Evolutionary conservation across 1,284 basidiomycete species (phyloP).

Genomic region (Malassezia vespertilionis): DNA sequence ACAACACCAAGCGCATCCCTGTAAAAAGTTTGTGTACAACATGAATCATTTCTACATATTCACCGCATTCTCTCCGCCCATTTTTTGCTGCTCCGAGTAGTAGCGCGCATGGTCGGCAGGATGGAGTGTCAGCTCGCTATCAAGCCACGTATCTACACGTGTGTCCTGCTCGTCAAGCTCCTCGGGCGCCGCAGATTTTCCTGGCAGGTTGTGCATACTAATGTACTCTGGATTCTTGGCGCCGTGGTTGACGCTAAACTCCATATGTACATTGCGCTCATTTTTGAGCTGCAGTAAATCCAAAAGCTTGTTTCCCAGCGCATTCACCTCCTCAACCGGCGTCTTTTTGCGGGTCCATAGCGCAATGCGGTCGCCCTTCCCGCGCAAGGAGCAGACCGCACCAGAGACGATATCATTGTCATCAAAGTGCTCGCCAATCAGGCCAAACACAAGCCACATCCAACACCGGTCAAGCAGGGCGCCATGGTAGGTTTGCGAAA

Average conservation of each 20-base stretch:
- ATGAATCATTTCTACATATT: too few relatives aligned
- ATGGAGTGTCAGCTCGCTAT: conserved; percentile 8
- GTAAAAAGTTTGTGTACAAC: too few relatives aligned
- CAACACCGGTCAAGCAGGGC: conserved; percentile 72
- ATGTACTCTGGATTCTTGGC: conserved; percentile 9
- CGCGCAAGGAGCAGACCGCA: conserved; percentile 67
- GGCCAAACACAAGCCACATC: conserved; percentile 77
- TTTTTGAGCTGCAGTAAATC: conserved; percentile 19
- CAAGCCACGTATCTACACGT: conserved; percentile 12
- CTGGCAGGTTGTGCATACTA: background rate
- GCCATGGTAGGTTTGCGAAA: conserved; percentile 54
- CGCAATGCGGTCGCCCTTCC: conserved; percentile 78
- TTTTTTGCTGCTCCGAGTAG: conserved; percentile 9
- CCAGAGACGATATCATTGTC: conserved; percentile 73
- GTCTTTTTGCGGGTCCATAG: conserved; percentile 73
- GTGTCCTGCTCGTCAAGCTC: background rate
- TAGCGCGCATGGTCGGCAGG: conserved; percentile 12
- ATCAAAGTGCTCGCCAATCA: conserved; percentile 81
- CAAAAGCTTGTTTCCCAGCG: conserved; percentile 60
- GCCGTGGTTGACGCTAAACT: conserved; percentile 21
- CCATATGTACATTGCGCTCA: conserved; percentile 21
- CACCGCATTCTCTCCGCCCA: too few relatives aligned
- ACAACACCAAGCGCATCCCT: too few relatives aligned
- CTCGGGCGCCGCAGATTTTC: background rate
- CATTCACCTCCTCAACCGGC: conserved; percentile 70